Conservation (phyloP, 768 basidiomycete species). For the Auricularia sp. region DNA sequence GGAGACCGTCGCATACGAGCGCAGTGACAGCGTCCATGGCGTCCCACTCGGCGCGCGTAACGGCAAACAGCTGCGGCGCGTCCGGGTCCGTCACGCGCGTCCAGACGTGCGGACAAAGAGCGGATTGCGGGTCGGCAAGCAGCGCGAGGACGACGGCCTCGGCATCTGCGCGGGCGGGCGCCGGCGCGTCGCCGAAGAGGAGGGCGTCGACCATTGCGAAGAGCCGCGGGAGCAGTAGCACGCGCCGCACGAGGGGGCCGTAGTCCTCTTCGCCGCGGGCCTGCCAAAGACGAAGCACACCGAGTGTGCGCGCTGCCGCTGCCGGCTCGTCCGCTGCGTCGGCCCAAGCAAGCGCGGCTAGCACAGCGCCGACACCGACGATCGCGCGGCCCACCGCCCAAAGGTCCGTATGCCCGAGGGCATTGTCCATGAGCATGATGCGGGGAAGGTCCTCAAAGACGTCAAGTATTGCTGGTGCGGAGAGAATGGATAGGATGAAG, state of each 20-base stretch:
- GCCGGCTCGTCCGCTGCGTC: constrained; percentile 60
- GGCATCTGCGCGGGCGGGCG: constrained; percentile 52
- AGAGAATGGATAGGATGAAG: constrained; percentile 7
- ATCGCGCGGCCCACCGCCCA: constrained; percentile 44
- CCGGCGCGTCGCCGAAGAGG: constrained; percentile 47
- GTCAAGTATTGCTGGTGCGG: not conserved
- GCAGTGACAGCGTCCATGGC: constrained; percentile 47
- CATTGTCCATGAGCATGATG: not conserved
- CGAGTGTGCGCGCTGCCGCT: constrained; percentile 55
- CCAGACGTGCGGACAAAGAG: constrained; percentile 50
- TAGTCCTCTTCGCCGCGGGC: constrained; percentile 11
- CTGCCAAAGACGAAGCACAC: constrained; percentile 58
- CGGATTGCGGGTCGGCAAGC: constrained; percentile 46
- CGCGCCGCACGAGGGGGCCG: constrained; percentile 60
- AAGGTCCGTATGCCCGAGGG: constrained; percentile 2
- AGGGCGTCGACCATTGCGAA: constrained; percentile 65
- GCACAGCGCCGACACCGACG: constrained; percentile 54
- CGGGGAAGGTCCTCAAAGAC: not conserved
- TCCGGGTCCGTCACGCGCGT: constrained; percentile 38
- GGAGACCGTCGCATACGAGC: constrained; percentile 59
- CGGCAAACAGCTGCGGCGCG: constrained; percentile 39
- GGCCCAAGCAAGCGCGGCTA: constrained; percentile 71
- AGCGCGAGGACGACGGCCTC: constrained; percentile 60
- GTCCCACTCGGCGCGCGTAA: constrained; percentile 56
- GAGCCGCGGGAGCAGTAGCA: constrained; percentile 62